These are phyloP conservation scores for Cutaneotrichosporon spelunceum DNA, from an alignment of 1,284 basidiomycete species.

Conservation along the genomic window DNA sequence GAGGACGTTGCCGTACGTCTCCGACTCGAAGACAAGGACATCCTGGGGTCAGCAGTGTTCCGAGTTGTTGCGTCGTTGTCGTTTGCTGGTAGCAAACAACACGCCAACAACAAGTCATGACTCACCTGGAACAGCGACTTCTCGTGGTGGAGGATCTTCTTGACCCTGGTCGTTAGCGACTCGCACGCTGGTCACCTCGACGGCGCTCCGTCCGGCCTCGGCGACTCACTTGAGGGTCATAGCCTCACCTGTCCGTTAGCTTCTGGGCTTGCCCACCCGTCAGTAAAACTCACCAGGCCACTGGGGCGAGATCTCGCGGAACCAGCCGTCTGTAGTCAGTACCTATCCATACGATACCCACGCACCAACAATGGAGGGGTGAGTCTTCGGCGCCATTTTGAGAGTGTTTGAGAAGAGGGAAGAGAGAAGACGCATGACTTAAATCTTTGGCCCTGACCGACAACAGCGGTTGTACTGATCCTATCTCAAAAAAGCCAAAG, in stretches of 20 bases:
- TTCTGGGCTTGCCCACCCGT: slow-evolving; percentile 9
- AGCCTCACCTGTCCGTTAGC: slow-evolving; percentile 62
- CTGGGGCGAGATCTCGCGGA: slow-evolving; percentile 92
- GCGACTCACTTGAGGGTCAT: slow-evolving; percentile 71
- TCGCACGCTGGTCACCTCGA: neutral
- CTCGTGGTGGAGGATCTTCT: slow-evolving; percentile 91
- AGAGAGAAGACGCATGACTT: neutral
- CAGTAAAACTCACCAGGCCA: slow-evolving; percentile 69
- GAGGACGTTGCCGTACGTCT: slow-evolving; percentile 92
- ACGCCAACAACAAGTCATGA: slow-evolving; percentile 2
- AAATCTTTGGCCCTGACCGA: slow-evolving; percentile 6
- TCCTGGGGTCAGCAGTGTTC: slow-evolving; percentile 59
- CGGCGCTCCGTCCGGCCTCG: neutral
- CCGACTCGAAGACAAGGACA: slow-evolving; percentile 91
- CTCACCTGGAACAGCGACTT: slow-evolving; percentile 69
- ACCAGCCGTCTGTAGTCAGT: slow-evolving; percentile 71
- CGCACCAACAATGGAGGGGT: slow-evolving; percentile 48
- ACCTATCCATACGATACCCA: slow-evolving; percentile 4
- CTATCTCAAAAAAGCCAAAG: neutral
- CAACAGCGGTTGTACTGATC: neutral
- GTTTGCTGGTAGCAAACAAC: neutral
- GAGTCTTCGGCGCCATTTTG: slow-evolving; percentile 38
- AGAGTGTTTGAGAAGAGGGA: slow-evolving; percentile 8
- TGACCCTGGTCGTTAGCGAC: slow-evolving; percentile 59
- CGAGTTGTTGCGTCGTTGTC: neutral